Base-by-base conservation (phyloP, 1,284 basidiomycete genomes). In the Pseudozyma thailandica region DNA sequence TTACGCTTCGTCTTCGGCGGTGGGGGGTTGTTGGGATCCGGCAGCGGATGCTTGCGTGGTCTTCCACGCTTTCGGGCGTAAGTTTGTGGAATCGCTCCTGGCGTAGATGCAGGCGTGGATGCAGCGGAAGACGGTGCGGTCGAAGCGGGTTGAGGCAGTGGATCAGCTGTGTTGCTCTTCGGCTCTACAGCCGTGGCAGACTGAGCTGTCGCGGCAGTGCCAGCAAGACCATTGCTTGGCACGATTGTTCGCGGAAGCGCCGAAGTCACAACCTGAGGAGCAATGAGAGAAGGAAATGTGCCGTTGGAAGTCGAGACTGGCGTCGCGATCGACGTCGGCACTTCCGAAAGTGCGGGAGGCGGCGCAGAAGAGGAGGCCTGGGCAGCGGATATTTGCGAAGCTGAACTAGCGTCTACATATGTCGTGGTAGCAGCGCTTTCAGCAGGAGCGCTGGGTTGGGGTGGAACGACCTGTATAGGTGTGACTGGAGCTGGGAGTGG, bases 41-140 rank as follows among this genome's bases (percentile, higher is more conserved):
- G 60, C 15, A 70, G 56, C 18, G 60, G 66, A 44, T 70, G 66
- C 50, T 70, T 70, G 39, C 66, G 66, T 21, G 66, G 66, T 20
- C 66, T 33, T 6, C 66, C 66, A 20, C 66, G 50, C 31, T 64
- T 70, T 15, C 56, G 50, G 2, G 60, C 66, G 20, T 51, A 70
- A 0, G 51, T 49, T 42, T 60, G 66, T 21, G 60, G 60, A 20
- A 60, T 42, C 21, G 60, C 51, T 18, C 51, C 49, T 10, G 66
- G 60, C 18, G 56, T 64, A 3, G 66, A 57, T 27, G 59, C 51
- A 13, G 63, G 57, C 10, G 57, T 60, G 33, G 63, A 66, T 37
- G 63, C 57, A 12, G 63, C 33, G 5, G 62, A 59, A n/a, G 55
- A 59, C 3, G 62, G 37, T 6, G 50, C 55, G 9, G 50, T 54